Evolutionary conservation across 2,329 filamentous ascomycete genomes (phyloP).

Genomic region (Beauveria sp.): DNA sequence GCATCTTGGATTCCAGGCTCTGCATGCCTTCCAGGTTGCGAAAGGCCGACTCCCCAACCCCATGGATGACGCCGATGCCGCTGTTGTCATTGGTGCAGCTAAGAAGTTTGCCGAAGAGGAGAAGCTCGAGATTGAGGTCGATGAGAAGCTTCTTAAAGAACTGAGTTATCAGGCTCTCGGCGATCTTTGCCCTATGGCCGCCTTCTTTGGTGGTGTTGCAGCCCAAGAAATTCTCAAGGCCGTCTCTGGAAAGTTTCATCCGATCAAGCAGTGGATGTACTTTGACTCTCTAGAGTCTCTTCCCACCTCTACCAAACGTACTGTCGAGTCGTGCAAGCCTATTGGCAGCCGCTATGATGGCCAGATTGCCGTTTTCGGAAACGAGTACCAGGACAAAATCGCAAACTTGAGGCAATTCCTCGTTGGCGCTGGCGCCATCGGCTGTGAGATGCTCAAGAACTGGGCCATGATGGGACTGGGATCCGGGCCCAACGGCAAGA

Average conservation of each 20-base stretch:
- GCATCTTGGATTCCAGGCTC: constrained; percentile 84
- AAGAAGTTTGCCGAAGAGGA: constrained; percentile 67
- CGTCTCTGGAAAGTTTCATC: constrained; percentile 94
- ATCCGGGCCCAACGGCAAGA: constrained; percentile 78
- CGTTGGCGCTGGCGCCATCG: constrained; percentile 92
- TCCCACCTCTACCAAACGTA: constrained; percentile 64
- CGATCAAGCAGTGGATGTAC: constrained; percentile 94
- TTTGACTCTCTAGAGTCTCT: constrained; percentile 97
- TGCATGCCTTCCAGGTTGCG: constrained; percentile 74
- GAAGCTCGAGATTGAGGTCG: constrained; percentile 60
- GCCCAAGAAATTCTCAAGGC: constrained; percentile 96
- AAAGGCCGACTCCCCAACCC: constrained; percentile 73
- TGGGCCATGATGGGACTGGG: constrained; percentile 98
- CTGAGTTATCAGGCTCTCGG: constrained; percentile 90
- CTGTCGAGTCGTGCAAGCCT: constrained; percentile 82
- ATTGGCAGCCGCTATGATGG: constrained; percentile 84
- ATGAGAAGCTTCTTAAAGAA: constrained; percentile 88
- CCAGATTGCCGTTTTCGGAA: constrained; percentile 92
- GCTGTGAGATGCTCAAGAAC: constrained; percentile 98
- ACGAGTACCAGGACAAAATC: constrained; percentile 89
- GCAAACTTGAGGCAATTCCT: constrained; percentile 87
- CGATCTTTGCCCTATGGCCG: constrained; percentile 85
- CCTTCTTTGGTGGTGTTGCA: constrained; percentile 87
- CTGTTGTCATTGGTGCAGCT: constrained; percentile 66
- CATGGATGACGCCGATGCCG: constrained; percentile 77